Conservation (phyloP, 2,329 filamentous ascomycete genomes). For the Helminthosporium solani region DNA sequence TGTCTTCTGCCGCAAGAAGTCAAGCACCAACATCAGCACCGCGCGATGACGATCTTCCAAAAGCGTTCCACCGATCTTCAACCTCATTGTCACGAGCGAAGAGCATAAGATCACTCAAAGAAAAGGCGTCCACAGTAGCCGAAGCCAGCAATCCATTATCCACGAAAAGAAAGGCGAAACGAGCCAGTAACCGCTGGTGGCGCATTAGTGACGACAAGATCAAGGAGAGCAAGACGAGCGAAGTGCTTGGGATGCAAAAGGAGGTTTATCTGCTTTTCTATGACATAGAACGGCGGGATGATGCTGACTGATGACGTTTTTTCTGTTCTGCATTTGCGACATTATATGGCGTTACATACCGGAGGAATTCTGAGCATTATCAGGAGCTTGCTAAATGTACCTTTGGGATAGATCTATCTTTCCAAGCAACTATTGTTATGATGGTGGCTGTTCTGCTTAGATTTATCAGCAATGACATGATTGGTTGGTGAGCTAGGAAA, state of each 20-base stretch:
- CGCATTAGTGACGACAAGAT: slow-evolving; percentile 96
- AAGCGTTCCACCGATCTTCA: slow-evolving; percentile 16
- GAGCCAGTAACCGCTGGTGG: slow-evolving; percentile 82
- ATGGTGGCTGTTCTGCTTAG: background rate
- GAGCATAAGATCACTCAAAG: slow-evolving; percentile 33
- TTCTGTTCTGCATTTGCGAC: background rate
- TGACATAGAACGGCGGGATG: slow-evolving; percentile 63
- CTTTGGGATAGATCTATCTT: background rate
- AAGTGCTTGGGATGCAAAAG: slow-evolving; percentile 89
- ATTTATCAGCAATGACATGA: slow-evolving; percentile 14
- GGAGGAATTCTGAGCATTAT: background rate
- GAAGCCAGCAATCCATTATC: slow-evolving; percentile 37
- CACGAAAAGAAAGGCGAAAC: slow-evolving; percentile 56
- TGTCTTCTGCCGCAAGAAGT: slow-evolving; percentile 29
- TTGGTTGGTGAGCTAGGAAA: slow-evolving; percentile 27
- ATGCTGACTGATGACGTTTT: background rate
- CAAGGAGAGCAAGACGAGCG: slow-evolving; percentile 87
- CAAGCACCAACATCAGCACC: slow-evolving; percentile 18
- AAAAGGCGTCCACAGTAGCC: slow-evolving; percentile 32
- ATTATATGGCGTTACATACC: background rate
- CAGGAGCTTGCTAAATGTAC: background rate
- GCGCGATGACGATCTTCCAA: slow-evolving; percentile 24
- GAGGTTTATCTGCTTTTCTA: slow-evolving; percentile 98
- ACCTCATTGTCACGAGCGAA: slow-evolving; percentile 21
- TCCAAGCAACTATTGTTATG: too few species aligned